These are phyloP conservation scores for Salix suchowensis DNA, from an alignment of 345 rosid genomes.

Conservation along the genomic window DNA sequence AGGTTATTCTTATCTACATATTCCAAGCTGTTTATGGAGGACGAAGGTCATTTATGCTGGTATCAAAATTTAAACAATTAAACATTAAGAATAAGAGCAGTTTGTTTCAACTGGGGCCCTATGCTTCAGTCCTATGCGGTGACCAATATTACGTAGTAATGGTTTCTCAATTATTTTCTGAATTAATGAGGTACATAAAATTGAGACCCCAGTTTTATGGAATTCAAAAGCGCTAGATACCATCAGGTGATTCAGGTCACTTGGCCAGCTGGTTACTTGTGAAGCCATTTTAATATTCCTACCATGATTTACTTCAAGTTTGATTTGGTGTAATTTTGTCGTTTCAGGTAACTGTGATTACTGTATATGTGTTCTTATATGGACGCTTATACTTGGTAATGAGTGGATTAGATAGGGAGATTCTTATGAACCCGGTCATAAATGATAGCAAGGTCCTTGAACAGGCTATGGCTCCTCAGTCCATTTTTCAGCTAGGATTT, in stretches of 20 bases:
- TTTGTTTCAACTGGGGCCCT: not conserved
- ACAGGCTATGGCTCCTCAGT: conserved; percentile 75
- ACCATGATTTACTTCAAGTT: not conserved
- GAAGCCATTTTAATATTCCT: not conserved
- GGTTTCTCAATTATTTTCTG: not conserved
- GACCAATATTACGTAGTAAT: not conserved
- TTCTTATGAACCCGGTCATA: conserved; percentile 48
- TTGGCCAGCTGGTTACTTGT: not conserved
- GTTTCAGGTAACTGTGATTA: conserved; percentile 77
- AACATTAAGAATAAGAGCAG: not conserved
- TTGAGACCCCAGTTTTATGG: not conserved
- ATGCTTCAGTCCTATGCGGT: not conserved
- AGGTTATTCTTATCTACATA: not conserved
- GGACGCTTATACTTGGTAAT: conserved; percentile 86
- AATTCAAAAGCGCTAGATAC: not conserved
- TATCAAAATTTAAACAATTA: not conserved
- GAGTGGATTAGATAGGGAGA: conserved; percentile 78
- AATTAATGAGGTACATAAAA: not conserved
- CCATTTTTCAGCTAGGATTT: conserved; percentile 82
- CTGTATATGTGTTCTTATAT: conserved; percentile 78
- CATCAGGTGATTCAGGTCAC: not conserved
- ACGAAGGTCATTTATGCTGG: not conserved
- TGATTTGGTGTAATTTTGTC: conserved; percentile 10
- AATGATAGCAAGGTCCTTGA: conserved; percentile 77
- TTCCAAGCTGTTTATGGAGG: not conserved